Conservation (phyloP, 192 early-diverging fungal genomes). For the Chytriomyces hyalinus region DNA sequence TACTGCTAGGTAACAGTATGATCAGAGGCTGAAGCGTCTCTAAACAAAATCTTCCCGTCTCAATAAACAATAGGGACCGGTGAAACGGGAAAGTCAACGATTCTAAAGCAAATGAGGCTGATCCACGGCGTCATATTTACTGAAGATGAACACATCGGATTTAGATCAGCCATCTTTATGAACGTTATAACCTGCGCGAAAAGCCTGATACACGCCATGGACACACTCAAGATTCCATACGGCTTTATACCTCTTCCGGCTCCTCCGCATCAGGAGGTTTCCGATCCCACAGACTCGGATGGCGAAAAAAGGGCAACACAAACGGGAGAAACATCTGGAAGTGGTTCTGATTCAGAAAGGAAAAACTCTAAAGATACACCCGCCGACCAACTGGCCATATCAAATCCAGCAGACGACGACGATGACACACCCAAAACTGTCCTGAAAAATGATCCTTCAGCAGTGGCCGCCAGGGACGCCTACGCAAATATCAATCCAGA, state of each 20-base stretch:
- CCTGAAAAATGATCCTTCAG: slow-evolving; percentile 76
- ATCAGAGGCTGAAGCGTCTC: background rate
- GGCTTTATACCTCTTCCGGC: slow-evolving; percentile 57
- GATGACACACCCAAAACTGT: slow-evolving; percentile 75
- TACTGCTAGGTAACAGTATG: slow-evolving; percentile 38
- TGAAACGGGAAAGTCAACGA: slow-evolving; percentile 56
- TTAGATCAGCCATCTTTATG: slow-evolving; percentile 40
- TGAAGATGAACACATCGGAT: slow-evolving; percentile 41
- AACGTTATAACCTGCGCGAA: slow-evolving; percentile 46
- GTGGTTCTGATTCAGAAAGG: slow-evolving; percentile 78
- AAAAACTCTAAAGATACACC: slow-evolving; percentile 2
- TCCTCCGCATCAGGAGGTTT: background rate
- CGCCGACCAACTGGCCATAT: background rate
- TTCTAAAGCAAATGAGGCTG: slow-evolving; percentile 55
- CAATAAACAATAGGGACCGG: slow-evolving; percentile 41
- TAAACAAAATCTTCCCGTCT: background rate
- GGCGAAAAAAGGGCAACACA: background rate
- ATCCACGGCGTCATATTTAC: slow-evolving; percentile 47
- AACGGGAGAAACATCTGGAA: slow-evolving; percentile 53
- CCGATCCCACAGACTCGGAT: background rate
- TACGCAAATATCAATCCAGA: slow-evolving; percentile 77
- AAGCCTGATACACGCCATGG: slow-evolving; percentile 48
- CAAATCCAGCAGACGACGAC: slow-evolving; percentile 61
- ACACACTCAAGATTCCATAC: slow-evolving; percentile 40
- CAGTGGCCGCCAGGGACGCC: slow-evolving; percentile 60